Conservation (phyloP, 768 basidiomycete genomes). For the Cyclocybe aegerita region DNA sequence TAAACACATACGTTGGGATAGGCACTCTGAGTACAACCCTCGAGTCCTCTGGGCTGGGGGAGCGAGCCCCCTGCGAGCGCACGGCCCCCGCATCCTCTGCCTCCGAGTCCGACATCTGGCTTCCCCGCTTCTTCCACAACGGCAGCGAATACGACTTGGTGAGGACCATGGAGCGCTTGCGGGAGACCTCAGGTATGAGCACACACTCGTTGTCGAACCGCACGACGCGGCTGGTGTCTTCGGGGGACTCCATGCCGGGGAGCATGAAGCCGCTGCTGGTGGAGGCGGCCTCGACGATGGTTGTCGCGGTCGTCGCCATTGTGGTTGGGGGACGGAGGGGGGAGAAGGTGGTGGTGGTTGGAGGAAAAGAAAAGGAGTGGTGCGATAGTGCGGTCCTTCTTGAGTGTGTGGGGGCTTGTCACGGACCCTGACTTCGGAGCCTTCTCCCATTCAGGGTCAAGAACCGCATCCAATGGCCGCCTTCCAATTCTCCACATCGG, state of each 20-base stretch:
- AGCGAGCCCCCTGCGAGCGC: slow-evolving; percentile 1
- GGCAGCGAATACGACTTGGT: slow-evolving; percentile 71
- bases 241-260: slow-evolving; percentile 17
- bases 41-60: slow-evolving; percentile 17
- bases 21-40: slow-evolving; percentile 61
- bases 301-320: slow-evolving; percentile 6
- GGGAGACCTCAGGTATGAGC: slow-evolving; percentile 61
- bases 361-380: slow-evolving; percentile 8
- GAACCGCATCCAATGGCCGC: background rate
- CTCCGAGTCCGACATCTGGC: slow-evolving; percentile 22
- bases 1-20: slow-evolving; percentile 52
- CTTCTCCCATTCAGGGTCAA: no score
- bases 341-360: background rate
- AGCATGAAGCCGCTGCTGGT: slow-evolving; percentile 15
- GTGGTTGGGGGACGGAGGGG: background rate
- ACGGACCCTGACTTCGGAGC: background rate
- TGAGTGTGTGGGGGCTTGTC: background rate
- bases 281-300: slow-evolving; percentile 7
- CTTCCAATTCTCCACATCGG: background rate
- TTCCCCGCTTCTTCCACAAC: slow-evolving; percentile 50
- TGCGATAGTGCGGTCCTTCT: slow-evolving; percentile 8
- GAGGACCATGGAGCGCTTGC: slow-evolving; percentile 48
- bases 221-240: slow-evolving; percentile 37
- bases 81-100: slow-evolving; percentile 10
- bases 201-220: slow-evolving; percentile 75